These are phyloP conservation scores for Arabis hirsuta DNA, from an alignment of 345 rosid species.

Conservation along the genomic window DNA sequence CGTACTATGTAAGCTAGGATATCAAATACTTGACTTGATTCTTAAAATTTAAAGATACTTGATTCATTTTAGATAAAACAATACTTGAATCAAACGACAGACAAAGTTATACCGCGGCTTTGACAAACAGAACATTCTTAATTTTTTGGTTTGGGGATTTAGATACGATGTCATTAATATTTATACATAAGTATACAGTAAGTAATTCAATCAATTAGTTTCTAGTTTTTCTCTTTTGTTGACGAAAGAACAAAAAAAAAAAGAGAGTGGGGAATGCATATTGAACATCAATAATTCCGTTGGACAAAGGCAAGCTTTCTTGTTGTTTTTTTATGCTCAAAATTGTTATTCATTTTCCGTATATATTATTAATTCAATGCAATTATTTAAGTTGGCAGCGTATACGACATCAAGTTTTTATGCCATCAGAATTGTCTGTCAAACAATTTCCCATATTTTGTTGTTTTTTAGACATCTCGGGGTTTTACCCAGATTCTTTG, in stretches of 20 bases:
- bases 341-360: background rate
- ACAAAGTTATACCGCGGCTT: constrained; percentile 22
- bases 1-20: constrained; percentile 6
- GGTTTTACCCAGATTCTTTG: background rate
- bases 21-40: constrained; percentile 8
- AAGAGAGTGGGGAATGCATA: constrained; percentile 9
- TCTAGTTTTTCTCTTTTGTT: background rate
- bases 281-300: constrained; percentile 40
- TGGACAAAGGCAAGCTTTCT: constrained; percentile 43
- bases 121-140: constrained; percentile 9
- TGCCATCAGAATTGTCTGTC: constrained; percentile 38
- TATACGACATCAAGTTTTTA: constrained; percentile 39
- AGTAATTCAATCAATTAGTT: background rate
- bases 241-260: constrained; percentile 3
- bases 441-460: constrained; percentile 37
- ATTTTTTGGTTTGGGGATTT: background rate
- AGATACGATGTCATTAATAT: constrained; percentile 1
- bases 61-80: constrained; percentile 3
- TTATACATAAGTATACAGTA: background rate
- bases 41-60: background rate
- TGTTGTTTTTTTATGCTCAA: constrained; percentile 29
- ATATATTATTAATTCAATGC: constrained; percentile 1
- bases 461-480: constrained; percentile 17
- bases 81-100: constrained; percentile 7
- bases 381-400: constrained; percentile 37